Percentiles rank a stretch among this genome's conserved stretches.
phyloP scores from a whole-genome alignment of 331 rosid genomes.

The Saraca asoca region DNA sequence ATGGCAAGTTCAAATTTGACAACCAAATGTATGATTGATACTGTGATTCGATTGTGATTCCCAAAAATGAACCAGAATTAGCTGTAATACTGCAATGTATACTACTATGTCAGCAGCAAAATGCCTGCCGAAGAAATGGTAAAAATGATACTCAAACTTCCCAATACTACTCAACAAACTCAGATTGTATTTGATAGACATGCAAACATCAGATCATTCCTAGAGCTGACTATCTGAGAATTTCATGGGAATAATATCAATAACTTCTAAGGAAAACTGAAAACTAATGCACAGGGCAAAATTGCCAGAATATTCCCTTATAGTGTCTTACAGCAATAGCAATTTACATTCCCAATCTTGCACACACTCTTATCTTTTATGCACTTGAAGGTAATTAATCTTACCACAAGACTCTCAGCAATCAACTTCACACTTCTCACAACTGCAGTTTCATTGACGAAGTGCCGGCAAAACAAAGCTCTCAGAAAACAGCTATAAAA shows the following conservation, averaged over 20 bases:
- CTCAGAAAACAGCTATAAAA: slow-evolving; percentile 42
- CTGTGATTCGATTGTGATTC: no score
- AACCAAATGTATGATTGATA: no score
- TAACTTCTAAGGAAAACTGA: no score
- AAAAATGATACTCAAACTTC: no score
- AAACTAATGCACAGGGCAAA: no score
- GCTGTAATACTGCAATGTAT: no score
- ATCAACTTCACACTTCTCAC: slow-evolving; percentile 83
- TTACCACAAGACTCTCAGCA: slow-evolving; percentile 97
- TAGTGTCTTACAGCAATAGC: neutral
- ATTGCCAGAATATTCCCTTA: slow-evolving; percentile 6
- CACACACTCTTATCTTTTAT: neutral
- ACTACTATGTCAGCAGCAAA: no score
- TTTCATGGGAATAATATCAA: slow-evolving; percentile 2
- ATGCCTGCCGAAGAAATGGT: no score
- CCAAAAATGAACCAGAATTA: no score
- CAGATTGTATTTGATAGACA: neutral
- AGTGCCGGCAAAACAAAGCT: slow-evolving; percentile 60
- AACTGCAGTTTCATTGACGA: slow-evolving; percentile 65
- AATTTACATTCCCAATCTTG: slow-evolving; percentile 9
- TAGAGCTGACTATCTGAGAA: neutral
- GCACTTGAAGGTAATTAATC: slow-evolving; percentile 28
- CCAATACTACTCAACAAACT: neutral
- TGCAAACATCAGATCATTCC: neutral
- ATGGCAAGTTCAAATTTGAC: neutral